Conservation (phyloP, 768 basidiomycete genomes). For the Cystobasidium ongulense region DNA sequence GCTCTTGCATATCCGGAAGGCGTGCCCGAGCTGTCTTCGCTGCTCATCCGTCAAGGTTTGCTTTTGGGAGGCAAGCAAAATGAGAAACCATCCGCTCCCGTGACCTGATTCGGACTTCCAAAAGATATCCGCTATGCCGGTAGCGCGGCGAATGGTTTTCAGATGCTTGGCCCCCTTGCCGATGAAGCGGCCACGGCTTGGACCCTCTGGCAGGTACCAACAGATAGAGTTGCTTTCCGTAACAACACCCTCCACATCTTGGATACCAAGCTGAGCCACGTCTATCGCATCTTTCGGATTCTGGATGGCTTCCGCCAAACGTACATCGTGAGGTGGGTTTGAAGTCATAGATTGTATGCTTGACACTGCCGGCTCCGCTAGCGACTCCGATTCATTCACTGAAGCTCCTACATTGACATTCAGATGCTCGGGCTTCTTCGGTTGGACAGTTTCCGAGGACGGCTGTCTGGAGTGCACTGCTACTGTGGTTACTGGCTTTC, state of each 20-base stretch:
- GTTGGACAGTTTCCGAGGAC: too few relatives aligned
- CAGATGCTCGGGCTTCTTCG: too few relatives aligned
- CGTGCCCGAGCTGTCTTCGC: not conserved
- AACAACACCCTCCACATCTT: not conserved
- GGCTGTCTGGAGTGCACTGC: too few relatives aligned
- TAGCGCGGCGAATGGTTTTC: not conserved
- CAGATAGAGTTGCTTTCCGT: not conserved
- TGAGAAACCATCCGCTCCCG: not conserved
- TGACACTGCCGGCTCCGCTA: too few relatives aligned
- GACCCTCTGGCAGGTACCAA: not conserved
- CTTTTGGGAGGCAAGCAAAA: not conserved
- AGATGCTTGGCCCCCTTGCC: not conserved
- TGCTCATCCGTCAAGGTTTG: not conserved
- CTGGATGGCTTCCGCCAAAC: not conserved
- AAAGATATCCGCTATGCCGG: not conserved
- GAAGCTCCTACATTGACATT: too few relatives aligned
- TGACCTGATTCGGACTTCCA: not conserved
- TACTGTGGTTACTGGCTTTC: too few relatives aligned
- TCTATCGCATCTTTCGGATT: not conserved
- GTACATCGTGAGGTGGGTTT: too few relatives aligned
- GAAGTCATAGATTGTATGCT: not conserved
- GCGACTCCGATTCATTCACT: too few relatives aligned
- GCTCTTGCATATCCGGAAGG: not conserved
- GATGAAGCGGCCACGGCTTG: not conserved
- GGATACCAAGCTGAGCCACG: not conserved